These are phyloP conservation scores for Plectosphaerella sp. DNA, from an alignment of 2,329 filamentous ascomycete species.

Conservation along the genomic window DNA sequence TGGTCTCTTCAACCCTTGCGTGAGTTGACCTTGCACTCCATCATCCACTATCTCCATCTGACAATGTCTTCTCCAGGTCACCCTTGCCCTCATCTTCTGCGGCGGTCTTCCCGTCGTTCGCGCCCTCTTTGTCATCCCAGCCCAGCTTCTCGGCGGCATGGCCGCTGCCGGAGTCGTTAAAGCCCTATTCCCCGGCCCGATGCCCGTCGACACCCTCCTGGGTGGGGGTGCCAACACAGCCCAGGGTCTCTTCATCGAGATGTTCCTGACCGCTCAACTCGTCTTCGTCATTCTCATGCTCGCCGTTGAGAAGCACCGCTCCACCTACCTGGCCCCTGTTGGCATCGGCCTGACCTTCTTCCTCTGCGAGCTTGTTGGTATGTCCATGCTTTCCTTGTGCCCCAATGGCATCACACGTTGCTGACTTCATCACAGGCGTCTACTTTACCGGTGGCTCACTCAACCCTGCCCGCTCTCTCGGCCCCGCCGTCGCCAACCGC, in stretches of 20 bases:
- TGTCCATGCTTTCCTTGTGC: neutral
- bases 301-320: constrained; percentile 68
- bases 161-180: constrained; percentile 53
- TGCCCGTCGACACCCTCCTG: constrained; percentile 53
- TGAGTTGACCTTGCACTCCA: constrained; percentile 20
- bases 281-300: constrained; percentile 65
- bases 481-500: constrained; percentile 37
- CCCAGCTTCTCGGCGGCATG: constrained; percentile 56
- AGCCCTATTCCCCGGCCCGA: constrained; percentile 51
- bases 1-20: constrained; percentile 47
- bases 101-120: constrained; percentile 51
- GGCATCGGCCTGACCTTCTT: constrained; percentile 70
- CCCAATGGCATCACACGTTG: neutral
- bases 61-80: constrained; percentile 30
- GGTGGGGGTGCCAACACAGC: constrained; percentile 43
- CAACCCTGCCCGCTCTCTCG: constrained; percentile 48
- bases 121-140: constrained; percentile 44
- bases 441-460: constrained; percentile 44
- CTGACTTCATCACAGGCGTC: constrained; percentile 21
- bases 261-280: constrained; percentile 60
- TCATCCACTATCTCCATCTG: neutral
- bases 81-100: constrained; percentile 54
- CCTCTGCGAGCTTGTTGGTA: constrained; percentile 42
- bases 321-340: constrained; percentile 66
- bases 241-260: constrained; percentile 63